A percentile compares a stretch with the other conserved stretches of the same genome.
Evolutionary conservation across 768 basidiomycete genomes (phyloP).

Genomic region (Polyporus arcularius): DNA sequence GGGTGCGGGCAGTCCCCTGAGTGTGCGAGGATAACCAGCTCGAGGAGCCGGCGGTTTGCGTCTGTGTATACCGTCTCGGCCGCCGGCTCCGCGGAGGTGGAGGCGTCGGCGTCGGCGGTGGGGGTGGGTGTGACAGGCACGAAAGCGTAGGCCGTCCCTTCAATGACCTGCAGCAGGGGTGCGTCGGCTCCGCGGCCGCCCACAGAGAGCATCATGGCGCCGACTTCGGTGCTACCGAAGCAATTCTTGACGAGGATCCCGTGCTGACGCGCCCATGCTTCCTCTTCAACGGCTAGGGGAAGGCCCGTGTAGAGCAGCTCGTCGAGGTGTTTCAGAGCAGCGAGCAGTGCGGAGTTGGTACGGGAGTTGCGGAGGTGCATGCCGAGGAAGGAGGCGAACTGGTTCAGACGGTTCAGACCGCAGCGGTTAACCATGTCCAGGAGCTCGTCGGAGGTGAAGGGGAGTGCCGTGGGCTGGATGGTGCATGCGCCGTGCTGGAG

Average conservation of each 20-base stretch:
- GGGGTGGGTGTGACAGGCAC: conserved; percentile 47
- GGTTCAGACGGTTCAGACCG: conserved; percentile 72
- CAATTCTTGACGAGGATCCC: conserved; percentile 72
- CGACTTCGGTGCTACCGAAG: conserved; percentile 82
- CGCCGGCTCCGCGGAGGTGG: not conserved
- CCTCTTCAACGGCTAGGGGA: conserved; percentile 64
- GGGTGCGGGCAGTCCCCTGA: conserved; percentile 70
- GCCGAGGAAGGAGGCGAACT: conserved; percentile 71
- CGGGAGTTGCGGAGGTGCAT: conserved; percentile 63
- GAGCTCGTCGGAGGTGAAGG: conserved; percentile 69
- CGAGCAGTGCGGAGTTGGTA: conserved; percentile 59
- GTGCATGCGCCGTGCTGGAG: conserved; percentile 75
- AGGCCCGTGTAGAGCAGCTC: conserved; percentile 70
- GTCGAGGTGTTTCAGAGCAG: conserved; percentile 54
- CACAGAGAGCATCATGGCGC: conserved; percentile 64
- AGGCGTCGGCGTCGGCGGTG: conserved; percentile 16
- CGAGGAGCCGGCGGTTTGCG: conserved; percentile 52
- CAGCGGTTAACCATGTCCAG: conserved; percentile 69
- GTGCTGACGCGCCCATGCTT: conserved; percentile 66
- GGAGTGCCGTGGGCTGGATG: conserved; percentile 66
- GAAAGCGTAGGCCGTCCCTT: conserved; percentile 69
- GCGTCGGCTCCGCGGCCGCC: conserved; percentile 54
- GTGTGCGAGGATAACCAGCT: conserved; percentile 67
- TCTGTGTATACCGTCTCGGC: conserved; percentile 52
- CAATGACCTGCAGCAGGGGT: conserved; percentile 56